A percentile compares a stretch with the other conserved stretches of the same genome.
Evolutionary conservation across 768 basidiomycete genomes (phyloP).

Genomic region (Tylopilus felleus): DNA sequence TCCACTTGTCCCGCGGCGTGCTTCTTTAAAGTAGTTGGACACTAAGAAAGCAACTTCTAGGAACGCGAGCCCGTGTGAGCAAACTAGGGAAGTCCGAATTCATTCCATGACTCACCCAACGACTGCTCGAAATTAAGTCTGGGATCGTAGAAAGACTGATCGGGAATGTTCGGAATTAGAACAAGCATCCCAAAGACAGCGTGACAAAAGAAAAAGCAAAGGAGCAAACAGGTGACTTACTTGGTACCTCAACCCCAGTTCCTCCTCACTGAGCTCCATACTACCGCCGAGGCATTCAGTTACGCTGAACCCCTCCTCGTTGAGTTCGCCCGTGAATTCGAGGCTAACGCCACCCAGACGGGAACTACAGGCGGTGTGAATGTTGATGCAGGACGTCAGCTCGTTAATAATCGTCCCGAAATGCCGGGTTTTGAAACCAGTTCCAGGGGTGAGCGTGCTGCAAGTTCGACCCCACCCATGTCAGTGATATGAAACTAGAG

Average conservation of each 20-base stretch:
- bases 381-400: slow-evolving; percentile 73
- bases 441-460: slow-evolving; percentile 79
- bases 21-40: slow-evolving; percentile 75
- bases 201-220: not conserved
- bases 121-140: slow-evolving; percentile 92
- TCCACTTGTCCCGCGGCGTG: slow-evolving; percentile 40
- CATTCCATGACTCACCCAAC: slow-evolving; percentile 56
- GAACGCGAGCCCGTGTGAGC: not conserved
- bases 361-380: slow-evolving; percentile 73
- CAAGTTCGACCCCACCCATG: not conserved
- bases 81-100: not conserved
- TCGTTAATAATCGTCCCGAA: slow-evolving; percentile 89
- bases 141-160: slow-evolving; percentile 89
- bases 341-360: slow-evolving; percentile 81
- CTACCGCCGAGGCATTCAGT: slow-evolving; percentile 97
- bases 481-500: not conserved
- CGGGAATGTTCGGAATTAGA: not conserved
- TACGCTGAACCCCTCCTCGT: slow-evolving; percentile 88
- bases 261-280: slow-evolving; percentile 88
- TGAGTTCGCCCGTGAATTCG: slow-evolving; percentile 90
- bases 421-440: slow-evolving; percentile 85
- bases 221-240: slow-evolving; percentile 33
- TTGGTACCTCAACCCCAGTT: slow-evolving; percentile 89
- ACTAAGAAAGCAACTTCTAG: slow-evolving; percentile 86
- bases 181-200: not conserved